Conservation (phyloP, 1,284 basidiomycete species). For the Cryptococcus jaspeensis region DNA sequence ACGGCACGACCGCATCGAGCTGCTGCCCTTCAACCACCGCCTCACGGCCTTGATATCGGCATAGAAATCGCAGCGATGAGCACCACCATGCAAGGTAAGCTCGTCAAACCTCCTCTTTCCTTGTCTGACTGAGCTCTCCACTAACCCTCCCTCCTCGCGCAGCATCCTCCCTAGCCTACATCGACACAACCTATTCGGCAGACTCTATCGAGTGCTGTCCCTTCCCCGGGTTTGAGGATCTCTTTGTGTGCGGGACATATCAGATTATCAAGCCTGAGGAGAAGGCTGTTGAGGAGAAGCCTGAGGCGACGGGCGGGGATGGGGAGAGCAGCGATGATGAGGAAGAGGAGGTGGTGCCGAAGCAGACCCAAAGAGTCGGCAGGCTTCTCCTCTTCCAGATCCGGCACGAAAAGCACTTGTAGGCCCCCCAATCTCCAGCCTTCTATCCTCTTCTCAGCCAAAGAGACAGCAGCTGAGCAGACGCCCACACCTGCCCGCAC, state of each 20-base stretch:
- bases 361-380: slow-evolving; percentile 58
- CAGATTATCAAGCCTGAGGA: slow-evolving; percentile 58
- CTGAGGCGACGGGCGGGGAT: not conserved
- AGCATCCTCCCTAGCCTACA: slow-evolving; percentile 37
- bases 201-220: slow-evolving; percentile 89
- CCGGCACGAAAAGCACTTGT: slow-evolving; percentile 44
- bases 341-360: slow-evolving; percentile 31
- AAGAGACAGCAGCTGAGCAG: not conserved
- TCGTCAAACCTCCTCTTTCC: no score
- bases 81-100: no score
- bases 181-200: slow-evolving; percentile 80
- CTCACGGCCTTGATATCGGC: no score
- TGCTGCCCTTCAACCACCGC: no score
- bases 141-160: not conserved
- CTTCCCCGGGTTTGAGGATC: slow-evolving; percentile 57
- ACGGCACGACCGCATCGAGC: no score
- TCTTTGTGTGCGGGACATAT: slow-evolving; percentile 89
- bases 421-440: slow-evolving; percentile 12
- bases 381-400: slow-evolving; percentile 62
- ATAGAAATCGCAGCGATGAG: no score
- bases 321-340: slow-evolving; percentile 32
- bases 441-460: not conserved
- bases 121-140: not conserved
- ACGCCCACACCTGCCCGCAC: not conserved
- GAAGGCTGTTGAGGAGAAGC: not conserved